Evolutionary conservation across 768 basidiomycete genomes (phyloP), one percentile per base, ranked within the genome.

Genomic region (Leccinum broughii): DNA sequence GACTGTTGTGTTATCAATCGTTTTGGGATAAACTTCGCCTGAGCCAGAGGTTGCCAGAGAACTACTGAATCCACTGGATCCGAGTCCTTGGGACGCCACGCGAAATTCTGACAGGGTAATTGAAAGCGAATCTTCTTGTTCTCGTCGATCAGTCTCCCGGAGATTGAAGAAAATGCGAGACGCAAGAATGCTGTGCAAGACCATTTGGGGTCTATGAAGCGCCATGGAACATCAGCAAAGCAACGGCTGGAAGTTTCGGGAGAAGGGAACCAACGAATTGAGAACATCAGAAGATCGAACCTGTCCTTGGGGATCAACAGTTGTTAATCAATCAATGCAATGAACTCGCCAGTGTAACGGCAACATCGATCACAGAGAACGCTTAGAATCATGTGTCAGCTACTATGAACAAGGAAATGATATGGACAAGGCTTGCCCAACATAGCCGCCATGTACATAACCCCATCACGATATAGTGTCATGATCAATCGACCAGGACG

Each of bases 101-200:
- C 20, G 55, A 30, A 66, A 64, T 8, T 64, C 65, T 0, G 66
- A 22, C 10, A 61, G 62, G n/a, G 52, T 30, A 9, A 51, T 22
- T 1, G 48, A 49, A 14, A 37, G n/a, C 3, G 51, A 20, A 6
- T 3, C 28, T 6, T 4, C 3, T 51, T 64, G 41, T 51, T 60
- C 60, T 56, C 13, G 49, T 51, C n/a, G 66, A 15, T n/a, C 24
- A 8, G 67, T 66, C 53, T 68, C 62, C 52, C 57, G 66, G 30
- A 68, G 67, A 53, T 68, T 66, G 26, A 68, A 68, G 50, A 68
- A 68, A 46, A 68, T 58, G 3, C 64, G 67, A n/a, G 67, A 69
- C 2, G 67, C 59, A 55, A 69, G 68, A 35, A 69, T 61, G 20
- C 68, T 69, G 26, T 69, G 68, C 57, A 60, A 41, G 24, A 60